A percentile compares a stretch with the other conserved stretches of the same genome.
Evolutionary conservation across 2,329 filamentous ascomycete genomes (phyloP).

Genomic region (Aspergillus sp.): DNA sequence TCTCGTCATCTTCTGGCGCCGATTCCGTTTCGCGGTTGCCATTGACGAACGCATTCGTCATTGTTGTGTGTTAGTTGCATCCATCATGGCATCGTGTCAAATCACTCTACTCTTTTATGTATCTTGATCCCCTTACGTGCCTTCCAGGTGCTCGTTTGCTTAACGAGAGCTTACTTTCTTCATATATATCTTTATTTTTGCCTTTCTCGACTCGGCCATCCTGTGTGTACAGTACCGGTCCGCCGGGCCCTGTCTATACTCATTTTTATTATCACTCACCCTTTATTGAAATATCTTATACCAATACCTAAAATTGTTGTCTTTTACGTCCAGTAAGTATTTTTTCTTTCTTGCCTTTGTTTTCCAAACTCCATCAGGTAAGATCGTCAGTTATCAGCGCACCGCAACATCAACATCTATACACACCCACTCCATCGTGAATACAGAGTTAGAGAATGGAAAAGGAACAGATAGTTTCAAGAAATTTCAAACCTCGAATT

Average conservation of each 20-base stretch:
- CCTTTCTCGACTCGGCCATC: not conserved
- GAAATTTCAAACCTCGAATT: not conserved
- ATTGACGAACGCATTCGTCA: constrained; percentile 28
- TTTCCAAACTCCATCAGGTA: constrained; percentile 4
- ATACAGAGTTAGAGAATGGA: not conserved
- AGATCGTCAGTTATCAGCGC: constrained; percentile 1
- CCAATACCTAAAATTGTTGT: not conserved
- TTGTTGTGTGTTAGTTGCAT: constrained; percentile 26
- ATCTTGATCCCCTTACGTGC: constrained; percentile 22
- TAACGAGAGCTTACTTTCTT: not conserved
- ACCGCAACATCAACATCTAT: constrained; percentile 1
- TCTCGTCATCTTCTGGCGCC: constrained; percentile 12
- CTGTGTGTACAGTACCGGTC: not conserved
- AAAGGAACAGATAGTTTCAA: not conserved
- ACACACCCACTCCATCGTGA: not conserved
- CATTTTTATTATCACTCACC: not conserved
- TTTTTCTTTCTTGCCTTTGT: not conserved
- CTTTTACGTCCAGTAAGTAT: not conserved
- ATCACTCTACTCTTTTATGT: constrained; percentile 24
- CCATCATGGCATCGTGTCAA: constrained; percentile 13
- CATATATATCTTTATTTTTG: constrained; percentile 1
- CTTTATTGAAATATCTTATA: not conserved
- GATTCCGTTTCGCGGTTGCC: constrained; percentile 14
- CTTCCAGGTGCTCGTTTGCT: constrained; percentile 11
- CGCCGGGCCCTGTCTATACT: constrained; percentile 4